These are phyloP conservation scores for Pterula multifida DNA, from an alignment of 1,284 basidiomycete species.

Conservation along the genomic window DNA sequence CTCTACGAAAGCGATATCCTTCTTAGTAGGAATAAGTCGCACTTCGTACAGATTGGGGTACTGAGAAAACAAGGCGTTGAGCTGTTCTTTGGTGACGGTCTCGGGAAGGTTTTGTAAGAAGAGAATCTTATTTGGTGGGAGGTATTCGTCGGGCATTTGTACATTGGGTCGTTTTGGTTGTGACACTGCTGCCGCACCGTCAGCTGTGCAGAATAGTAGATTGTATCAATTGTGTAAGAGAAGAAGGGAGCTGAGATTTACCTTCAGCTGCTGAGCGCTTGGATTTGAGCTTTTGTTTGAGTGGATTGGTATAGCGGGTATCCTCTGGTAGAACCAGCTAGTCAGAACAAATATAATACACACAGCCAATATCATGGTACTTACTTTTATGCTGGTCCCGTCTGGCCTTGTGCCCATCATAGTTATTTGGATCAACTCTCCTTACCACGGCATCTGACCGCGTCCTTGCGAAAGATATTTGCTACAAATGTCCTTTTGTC, in stretches of 20 bases:
- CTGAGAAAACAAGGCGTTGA: slow-evolving; percentile 83
- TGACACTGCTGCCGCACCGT: slow-evolving; percentile 53
- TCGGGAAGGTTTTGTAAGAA: slow-evolving; percentile 97
- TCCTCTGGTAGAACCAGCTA: slow-evolving; percentile 36
- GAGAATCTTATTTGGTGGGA: slow-evolving; percentile 97
- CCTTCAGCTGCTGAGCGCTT: slow-evolving; percentile 73
- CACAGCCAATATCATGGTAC: slow-evolving; percentile 12
- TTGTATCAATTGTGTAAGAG: slow-evolving; percentile 7
- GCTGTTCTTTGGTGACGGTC: slow-evolving; percentile 78
- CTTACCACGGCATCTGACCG: slow-evolving; percentile 85
- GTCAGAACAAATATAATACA: slow-evolving; percentile 6
- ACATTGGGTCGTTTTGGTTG: slow-evolving; percentile 70
- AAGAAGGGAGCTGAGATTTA: slow-evolving; percentile 21
- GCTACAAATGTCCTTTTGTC: slow-evolving; percentile 36
- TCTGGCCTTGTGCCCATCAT: slow-evolving; percentile 66
- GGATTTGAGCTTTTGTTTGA: slow-evolving; percentile 72
- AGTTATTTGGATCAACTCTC: slow-evolving; percentile 49
- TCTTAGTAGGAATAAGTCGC: slow-evolving; percentile 90
- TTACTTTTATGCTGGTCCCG: slow-evolving; percentile 77
- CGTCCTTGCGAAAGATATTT: slow-evolving; percentile 87
- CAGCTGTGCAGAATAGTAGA: slow-evolving; percentile 33
- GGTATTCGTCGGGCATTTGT: slow-evolving; percentile 98
- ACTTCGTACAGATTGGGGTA: slow-evolving; percentile 92
- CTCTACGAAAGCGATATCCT: slow-evolving; percentile 95
- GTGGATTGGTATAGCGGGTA: slow-evolving; percentile 76